These are phyloP conservation scores for Tilletia walkeri DNA, from an alignment of 1,284 basidiomycete genomes.

Conservation along the genomic window DNA sequence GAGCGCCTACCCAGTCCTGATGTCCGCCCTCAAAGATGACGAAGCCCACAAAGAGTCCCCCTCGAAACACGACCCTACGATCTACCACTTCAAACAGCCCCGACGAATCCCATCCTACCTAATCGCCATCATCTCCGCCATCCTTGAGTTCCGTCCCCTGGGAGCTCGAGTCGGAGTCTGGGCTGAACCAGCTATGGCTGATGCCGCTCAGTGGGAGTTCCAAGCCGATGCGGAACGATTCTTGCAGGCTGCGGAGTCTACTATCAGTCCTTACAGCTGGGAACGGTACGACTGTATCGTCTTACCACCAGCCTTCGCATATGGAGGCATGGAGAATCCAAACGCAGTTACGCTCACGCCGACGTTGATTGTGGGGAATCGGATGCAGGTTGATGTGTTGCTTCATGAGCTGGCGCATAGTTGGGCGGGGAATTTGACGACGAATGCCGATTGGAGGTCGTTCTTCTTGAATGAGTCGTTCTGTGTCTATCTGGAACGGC, in stretches of 20 bases:
- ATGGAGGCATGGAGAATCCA: conserved; percentile 52
- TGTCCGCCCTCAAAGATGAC: conserved; percentile 49
- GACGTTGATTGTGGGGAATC: conserved; percentile 50
- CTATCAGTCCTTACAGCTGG: conserved; percentile 68
- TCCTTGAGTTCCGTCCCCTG: conserved; percentile 47
- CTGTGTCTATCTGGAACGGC: conserved; percentile 89
- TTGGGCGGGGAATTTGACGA: conserved; percentile 53
- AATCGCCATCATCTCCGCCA: conserved; percentile 53
- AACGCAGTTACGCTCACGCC: conserved; percentile 54
- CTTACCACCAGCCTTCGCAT: conserved; percentile 91
- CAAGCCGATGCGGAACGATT: conserved; percentile 52
- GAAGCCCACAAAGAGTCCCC: conserved; percentile 26
- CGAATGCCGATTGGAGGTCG: conserved; percentile 48
- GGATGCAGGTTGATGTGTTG: conserved; percentile 57
- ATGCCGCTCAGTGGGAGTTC: conserved; percentile 54
- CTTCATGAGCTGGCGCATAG: conserved; percentile 56
- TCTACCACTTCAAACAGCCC: conserved; percentile 50
- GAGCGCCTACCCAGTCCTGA: conserved; percentile 48
- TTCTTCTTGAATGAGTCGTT: conserved; percentile 64
- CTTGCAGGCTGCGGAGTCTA: conserved; percentile 49
- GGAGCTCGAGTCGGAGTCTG: conserved; percentile 52
- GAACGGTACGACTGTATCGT: conserved; percentile 87
- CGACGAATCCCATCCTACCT: conserved; percentile 52
- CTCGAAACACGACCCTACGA: conserved; percentile 8
- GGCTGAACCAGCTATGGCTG: conserved; percentile 50